Percentiles rank a stretch among this genome's conserved stretches.
Conservation (phyloP, 495 filamentous ascomycete species). For the Astrothelium subdiscretum region DNA sequence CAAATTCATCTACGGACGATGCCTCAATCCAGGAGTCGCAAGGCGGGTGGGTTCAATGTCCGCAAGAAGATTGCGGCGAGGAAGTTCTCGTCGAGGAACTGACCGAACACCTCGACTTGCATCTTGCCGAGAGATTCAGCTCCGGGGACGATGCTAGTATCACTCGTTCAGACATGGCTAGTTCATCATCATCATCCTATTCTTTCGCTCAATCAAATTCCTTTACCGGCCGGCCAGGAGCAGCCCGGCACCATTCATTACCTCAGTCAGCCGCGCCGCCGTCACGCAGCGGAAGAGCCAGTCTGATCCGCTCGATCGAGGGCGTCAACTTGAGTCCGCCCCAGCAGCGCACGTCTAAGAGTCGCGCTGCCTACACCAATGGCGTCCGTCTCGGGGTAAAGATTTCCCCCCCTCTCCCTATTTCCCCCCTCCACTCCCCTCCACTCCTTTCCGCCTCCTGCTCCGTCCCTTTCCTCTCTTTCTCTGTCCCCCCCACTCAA, state of each 20-base stretch:
- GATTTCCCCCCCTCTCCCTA: not conserved
- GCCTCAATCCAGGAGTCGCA: slow-evolving; percentile 25
- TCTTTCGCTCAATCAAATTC: not conserved
- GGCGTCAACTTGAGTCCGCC: not conserved
- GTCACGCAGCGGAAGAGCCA: not conserved
- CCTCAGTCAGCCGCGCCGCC: not conserved
- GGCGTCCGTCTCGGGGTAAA: slow-evolving; percentile 1
- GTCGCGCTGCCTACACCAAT: slow-evolving; percentile 6
- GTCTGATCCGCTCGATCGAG: not conserved
- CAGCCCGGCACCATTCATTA: not conserved
- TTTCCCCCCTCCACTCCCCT: no score
- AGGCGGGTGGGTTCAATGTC: slow-evolving; percentile 51
- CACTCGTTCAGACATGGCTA: not conserved
- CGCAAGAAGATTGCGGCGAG: slow-evolving; percentile 62
- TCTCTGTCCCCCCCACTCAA: not conserved
- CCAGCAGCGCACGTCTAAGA: not conserved
- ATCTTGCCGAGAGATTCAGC: slow-evolving; percentile 47
- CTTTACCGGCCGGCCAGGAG: not conserved
- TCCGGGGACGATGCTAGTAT: slow-evolving; percentile 31
- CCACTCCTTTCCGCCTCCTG: no score
- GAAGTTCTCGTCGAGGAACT: slow-evolving; percentile 47
- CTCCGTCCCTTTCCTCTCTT: not conserved
- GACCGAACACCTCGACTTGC: slow-evolving; percentile 62
- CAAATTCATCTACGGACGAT: slow-evolving; percentile 8
- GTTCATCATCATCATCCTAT: not conserved